A percentile compares a stretch with the other conserved stretches of the same genome.
phyloP scores from a whole-genome alignment of 805 yeast species.

The Middelhovenomyces tepae region DNA sequence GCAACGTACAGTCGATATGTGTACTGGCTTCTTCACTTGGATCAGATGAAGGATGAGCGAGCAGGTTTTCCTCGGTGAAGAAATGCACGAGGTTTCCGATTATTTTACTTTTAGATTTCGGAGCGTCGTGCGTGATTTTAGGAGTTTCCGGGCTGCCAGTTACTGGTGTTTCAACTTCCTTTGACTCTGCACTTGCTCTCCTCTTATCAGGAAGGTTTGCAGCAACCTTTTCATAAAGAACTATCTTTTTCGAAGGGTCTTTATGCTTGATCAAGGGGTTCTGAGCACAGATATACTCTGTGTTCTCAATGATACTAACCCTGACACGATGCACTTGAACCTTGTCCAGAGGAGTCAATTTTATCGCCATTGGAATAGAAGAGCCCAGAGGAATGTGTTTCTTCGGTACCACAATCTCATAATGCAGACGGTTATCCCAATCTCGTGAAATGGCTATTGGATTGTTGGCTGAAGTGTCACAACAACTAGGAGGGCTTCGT shows the following conservation, averaged over 20 bases:
- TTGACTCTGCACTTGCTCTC: too few species aligned
- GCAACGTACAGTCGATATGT: background rate
- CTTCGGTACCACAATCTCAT: constrained; percentile 71
- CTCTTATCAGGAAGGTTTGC: background rate
- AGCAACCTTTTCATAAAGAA: background rate
- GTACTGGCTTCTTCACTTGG: background rate
- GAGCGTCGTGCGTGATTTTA: too few species aligned
- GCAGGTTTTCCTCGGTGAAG: background rate
- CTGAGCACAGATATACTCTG: constrained; percentile 20
- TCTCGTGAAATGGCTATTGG: constrained; percentile 73
- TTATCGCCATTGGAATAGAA: constrained; percentile 63
- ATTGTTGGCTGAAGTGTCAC: constrained; percentile 66
- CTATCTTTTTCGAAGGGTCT: constrained; percentile 13
- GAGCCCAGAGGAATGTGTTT: constrained; percentile 68
- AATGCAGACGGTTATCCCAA: constrained; percentile 77
- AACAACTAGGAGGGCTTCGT: constrained; percentile 60
- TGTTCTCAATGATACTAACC: constrained; percentile 17
- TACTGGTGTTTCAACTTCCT: too few species aligned
- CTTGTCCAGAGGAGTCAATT: constrained; percentile 67
- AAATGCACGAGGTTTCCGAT: too few species aligned
- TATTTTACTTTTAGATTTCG: too few species aligned
- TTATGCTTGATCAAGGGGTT: constrained; percentile 18
- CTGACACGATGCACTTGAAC: constrained; percentile 55
- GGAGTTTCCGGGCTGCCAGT: too few species aligned
- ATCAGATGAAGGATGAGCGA: background rate